Conservation (phyloP, 2,329 filamentous ascomycete genomes). For the Xylaria sp. region DNA sequence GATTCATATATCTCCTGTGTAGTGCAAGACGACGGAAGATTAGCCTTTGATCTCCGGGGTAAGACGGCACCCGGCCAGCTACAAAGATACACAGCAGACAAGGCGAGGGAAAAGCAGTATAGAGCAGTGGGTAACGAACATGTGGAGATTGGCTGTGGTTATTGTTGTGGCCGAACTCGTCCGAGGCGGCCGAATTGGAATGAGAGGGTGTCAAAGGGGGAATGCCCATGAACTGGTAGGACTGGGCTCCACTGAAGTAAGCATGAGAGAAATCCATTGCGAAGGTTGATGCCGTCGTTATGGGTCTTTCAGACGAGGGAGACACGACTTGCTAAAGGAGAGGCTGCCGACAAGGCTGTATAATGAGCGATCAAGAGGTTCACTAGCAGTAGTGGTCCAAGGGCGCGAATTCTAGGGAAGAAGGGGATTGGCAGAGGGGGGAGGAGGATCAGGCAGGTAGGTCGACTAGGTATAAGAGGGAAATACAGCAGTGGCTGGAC, state of each 20-base stretch:
- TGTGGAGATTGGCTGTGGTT: slow-evolving; percentile 61
- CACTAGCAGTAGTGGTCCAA: background rate
- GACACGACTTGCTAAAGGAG: slow-evolving; percentile 18
- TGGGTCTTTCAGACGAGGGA: background rate
- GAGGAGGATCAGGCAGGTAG: background rate
- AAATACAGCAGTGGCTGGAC: background rate
- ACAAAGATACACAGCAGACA: background rate
- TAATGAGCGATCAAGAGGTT: slow-evolving; percentile 17
- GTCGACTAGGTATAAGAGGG: slow-evolving; percentile 14
- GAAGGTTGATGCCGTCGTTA: slow-evolving; percentile 15
- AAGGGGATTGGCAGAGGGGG: slow-evolving; percentile 20
- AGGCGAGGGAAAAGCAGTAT: background rate
- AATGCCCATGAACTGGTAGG: slow-evolving; percentile 66
- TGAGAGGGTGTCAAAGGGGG: slow-evolving; percentile 65
- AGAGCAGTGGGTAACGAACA: slow-evolving; percentile 54
- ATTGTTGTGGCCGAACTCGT: slow-evolving; percentile 57
- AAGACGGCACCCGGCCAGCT: background rate
- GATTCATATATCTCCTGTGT: slow-evolving; percentile 61
- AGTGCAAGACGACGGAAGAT: slow-evolving; percentile 20
- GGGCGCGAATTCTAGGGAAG: background rate
- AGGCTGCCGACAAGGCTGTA: slow-evolving; percentile 27
- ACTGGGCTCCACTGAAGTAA: slow-evolving; percentile 60
- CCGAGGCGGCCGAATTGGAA: slow-evolving; percentile 64
- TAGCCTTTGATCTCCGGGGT: slow-evolving; percentile 35
- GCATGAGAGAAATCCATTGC: slow-evolving; percentile 65